Percentiles rank a stretch among this genome's conserved stretches.
These are phyloP conservation scores for Penicillium macrosclerotiorum DNA, from an alignment of 495 filamentous ascomycete genomes.

Conservation along the genomic window DNA sequence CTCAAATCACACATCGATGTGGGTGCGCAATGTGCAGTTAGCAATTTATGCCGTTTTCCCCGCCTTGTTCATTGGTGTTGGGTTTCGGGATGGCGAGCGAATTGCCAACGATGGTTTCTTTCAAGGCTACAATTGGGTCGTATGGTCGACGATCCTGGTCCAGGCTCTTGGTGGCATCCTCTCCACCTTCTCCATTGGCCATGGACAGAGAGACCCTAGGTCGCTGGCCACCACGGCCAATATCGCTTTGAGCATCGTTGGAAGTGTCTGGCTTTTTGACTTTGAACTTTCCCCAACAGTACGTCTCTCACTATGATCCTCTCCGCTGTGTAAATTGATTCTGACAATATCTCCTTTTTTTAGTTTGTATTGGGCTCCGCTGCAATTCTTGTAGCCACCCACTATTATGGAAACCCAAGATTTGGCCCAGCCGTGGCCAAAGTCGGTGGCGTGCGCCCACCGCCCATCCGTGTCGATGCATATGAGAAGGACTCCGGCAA, in stretches of 20 bases:
- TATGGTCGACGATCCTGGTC: conserved; percentile 79
- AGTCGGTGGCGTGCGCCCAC: conserved; percentile 53
- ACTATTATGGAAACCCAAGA: conserved; percentile 66
- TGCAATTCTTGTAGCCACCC: conserved; percentile 76
- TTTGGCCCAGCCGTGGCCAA: conserved; percentile 36
- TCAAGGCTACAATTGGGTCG: conserved; percentile 85
- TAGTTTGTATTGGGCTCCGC: conserved; percentile 81
- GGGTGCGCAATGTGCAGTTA: conserved; percentile 92
- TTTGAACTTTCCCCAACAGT: conserved; percentile 70
- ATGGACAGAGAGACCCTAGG: conserved; percentile 66
- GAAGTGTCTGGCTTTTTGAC: conserved; percentile 81
- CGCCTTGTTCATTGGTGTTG: conserved; percentile 78
- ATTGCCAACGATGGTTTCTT: conserved; percentile 87
- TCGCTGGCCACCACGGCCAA: conserved; percentile 90
- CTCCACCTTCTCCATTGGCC: conserved; percentile 79
- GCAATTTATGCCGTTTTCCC: conserved; percentile 89
- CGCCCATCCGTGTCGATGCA: conserved; percentile 70
- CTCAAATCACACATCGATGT: conserved; percentile 65
- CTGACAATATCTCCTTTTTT: conserved; percentile 24
- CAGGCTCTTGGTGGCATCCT: conserved; percentile 83
- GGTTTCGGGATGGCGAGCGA: conserved; percentile 80
- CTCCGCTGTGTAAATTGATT: background rate
- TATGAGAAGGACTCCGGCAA: conserved; percentile 62
- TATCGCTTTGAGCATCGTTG: conserved; percentile 79
- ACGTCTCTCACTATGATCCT: conserved; percentile 35